These are phyloP conservation scores for Solanum acaule DNA, from an alignment of 257 asterid genomes.

Conservation along the genomic window DNA sequence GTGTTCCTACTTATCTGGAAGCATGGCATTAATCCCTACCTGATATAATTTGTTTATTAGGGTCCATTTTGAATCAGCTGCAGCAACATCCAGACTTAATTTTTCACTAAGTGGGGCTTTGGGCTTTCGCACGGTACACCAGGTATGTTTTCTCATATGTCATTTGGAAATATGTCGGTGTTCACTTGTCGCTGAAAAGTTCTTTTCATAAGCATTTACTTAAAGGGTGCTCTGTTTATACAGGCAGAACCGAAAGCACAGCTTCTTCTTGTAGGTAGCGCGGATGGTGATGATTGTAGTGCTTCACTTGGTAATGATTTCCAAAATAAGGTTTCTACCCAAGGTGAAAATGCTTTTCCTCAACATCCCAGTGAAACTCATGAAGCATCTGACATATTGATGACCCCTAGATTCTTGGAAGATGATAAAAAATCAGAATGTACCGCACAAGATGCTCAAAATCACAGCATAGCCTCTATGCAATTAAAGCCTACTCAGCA, in stretches of 20 bases:
- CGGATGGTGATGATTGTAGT: slow-evolving; percentile 17
- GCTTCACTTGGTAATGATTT: slow-evolving; percentile 16
- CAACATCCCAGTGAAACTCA: slow-evolving; percentile 38
- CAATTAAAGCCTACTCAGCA: slow-evolving; percentile 64
- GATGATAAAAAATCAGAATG: slow-evolving; percentile 26
- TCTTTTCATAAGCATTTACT: not conserved
- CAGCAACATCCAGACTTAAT: slow-evolving; percentile 42
- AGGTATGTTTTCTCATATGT: slow-evolving; percentile 36
- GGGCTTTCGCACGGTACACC: slow-evolving; percentile 86
- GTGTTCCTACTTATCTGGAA: not conserved
- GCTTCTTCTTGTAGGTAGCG: slow-evolving; percentile 47
- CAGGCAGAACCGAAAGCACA: slow-evolving; percentile 85
- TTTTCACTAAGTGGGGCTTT: slow-evolving; percentile 64
- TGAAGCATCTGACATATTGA: slow-evolving; percentile 72
- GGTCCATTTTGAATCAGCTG: slow-evolving; percentile 64
- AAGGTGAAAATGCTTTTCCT: slow-evolving; percentile 19
- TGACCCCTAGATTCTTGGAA: slow-evolving; percentile 62
- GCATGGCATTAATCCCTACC: not conserved
- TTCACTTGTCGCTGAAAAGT: not conserved
- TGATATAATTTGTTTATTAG: slow-evolving; percentile 29
- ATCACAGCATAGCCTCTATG: slow-evolving; percentile 26
- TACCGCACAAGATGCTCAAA: slow-evolving; percentile 22
- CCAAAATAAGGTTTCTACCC: slow-evolving; percentile 6
- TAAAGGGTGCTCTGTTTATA: slow-evolving; percentile 9
- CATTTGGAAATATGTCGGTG: not conserved